Evolutionary conservation across 169 alveolate genomes (phyloP).

Genomic region (Babesia gibsoni): DNA sequence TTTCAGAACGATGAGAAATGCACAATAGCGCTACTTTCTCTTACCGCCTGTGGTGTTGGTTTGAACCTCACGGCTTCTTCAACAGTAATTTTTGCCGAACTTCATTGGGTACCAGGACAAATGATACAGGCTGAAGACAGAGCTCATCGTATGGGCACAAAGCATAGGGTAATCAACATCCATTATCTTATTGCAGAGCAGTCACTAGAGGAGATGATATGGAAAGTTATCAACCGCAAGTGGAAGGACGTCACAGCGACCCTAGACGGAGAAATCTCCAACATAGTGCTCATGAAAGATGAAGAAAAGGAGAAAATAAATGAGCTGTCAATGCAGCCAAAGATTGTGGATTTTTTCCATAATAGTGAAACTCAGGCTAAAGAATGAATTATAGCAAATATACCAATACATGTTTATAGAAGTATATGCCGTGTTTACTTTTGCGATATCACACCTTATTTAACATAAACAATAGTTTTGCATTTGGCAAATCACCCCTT

Average conservation of each 20-base stretch:
- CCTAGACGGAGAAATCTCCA: conserved; percentile 64
- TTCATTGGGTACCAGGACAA: conserved; percentile 97
- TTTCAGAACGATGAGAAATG: conserved; percentile 83
- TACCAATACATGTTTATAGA: too few relatives aligned
- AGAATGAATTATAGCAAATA: too few relatives aligned
- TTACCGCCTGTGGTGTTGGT: conserved; percentile 96
- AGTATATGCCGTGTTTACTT: too few relatives aligned
- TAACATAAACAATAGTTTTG: too few relatives aligned
- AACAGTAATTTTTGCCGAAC: conserved; percentile 95
- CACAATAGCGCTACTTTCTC: conserved; percentile 88
- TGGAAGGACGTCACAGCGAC: conserved; percentile 80
- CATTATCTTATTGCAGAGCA: conserved; percentile 85
- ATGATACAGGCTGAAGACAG: conserved; percentile 98
- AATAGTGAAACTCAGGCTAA: too few relatives aligned
- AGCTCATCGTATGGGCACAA: conserved; percentile 94
- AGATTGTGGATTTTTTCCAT: conserved; percentile 5
- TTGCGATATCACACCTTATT: too few relatives aligned
- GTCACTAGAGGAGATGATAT: conserved; percentile 78
- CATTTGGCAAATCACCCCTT: conserved; percentile 9
- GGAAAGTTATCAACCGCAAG: conserved; percentile 75
- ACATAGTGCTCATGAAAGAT: conserved; percentile 21
- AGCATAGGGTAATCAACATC: conserved; percentile 72
- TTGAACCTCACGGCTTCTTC: conserved; percentile 93
- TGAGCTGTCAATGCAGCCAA: conserved; percentile 2
- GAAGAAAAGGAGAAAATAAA: not conserved